Conservation (phyloP, 2,329 filamentous ascomycete species). For the Fusarium protoensiforme region DNA sequence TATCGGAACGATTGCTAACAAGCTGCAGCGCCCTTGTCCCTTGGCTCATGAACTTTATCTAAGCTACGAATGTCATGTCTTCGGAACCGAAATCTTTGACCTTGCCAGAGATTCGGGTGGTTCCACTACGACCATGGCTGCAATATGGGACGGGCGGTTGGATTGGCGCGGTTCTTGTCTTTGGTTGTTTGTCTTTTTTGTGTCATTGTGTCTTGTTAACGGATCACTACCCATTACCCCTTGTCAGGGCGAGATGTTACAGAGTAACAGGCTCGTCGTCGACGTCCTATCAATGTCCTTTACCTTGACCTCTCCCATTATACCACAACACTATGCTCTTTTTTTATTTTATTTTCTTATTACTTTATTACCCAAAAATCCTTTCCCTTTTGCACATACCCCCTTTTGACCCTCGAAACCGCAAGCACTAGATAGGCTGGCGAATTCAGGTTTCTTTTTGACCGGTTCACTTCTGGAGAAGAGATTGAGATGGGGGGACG, state of each 20-base stretch:
- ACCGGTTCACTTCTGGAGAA: slow-evolving; percentile 24
- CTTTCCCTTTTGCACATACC: slow-evolving; percentile 40
- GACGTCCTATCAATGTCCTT: slow-evolving; percentile 2
- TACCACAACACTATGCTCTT: slow-evolving; percentile 33
- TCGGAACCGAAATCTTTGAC: slow-evolving; percentile 17
- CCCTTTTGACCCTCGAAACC: slow-evolving; percentile 14
- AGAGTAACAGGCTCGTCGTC: slow-evolving; percentile 7
- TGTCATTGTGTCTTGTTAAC: slow-evolving; percentile 29
- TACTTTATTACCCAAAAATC: slow-evolving; percentile 19
- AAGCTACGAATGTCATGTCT: slow-evolving; percentile 43
- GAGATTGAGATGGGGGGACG: slow-evolving; percentile 19
- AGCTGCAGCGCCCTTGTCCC: slow-evolving; percentile 57
- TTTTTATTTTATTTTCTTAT: slow-evolving; percentile 16
- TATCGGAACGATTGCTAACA: slow-evolving; percentile 22
- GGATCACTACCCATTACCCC: slow-evolving; percentile 33
- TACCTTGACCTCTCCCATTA: slow-evolving; percentile 22
- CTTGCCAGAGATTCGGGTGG: slow-evolving; percentile 6
- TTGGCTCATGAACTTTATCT: slow-evolving; percentile 64
- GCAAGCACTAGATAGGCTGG: slow-evolving; percentile 20
- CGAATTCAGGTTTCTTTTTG: slow-evolving; percentile 17
- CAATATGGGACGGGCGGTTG: slow-evolving; percentile 39
- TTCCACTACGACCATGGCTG: slow-evolving; percentile 36
- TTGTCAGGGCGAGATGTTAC: slow-evolving; percentile 23
- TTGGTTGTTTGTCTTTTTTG: slow-evolving; percentile 28
- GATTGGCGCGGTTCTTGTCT: slow-evolving; percentile 43